Conservation (phyloP, 805 yeast species). For the Metschnikowia dekortorum region DNA sequence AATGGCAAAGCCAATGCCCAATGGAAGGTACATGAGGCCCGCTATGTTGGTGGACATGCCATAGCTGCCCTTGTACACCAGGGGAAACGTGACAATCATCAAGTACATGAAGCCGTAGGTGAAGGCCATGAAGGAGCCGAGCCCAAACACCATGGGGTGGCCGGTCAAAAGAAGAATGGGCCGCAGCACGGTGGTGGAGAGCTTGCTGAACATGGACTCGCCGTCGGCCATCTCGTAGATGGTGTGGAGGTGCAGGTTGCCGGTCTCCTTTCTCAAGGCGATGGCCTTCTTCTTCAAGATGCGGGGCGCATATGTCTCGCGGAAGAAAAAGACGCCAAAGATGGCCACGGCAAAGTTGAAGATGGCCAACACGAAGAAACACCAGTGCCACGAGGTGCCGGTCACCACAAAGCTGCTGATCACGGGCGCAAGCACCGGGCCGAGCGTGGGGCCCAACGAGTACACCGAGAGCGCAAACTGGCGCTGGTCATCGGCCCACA, state of each 20-base stretch:
- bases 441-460: conserved; percentile 60
- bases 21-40: conserved; percentile 57
- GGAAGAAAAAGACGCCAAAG: conserved; percentile 44
- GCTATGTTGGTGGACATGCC: conserved; percentile 45
- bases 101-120: conserved; percentile 64
- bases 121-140: conserved; percentile 63
- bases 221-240: conserved; percentile 57
- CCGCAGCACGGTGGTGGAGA: conserved; percentile 46
- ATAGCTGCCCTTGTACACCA: conserved; percentile 44
- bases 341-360: conserved; percentile 47
- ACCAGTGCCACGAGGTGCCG: conserved; percentile 61
- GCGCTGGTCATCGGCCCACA: conserved; percentile 49
- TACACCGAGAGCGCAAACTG: conserved; percentile 54
- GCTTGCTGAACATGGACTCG: conserved; percentile 37
- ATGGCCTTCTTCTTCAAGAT: conserved; percentile 45
- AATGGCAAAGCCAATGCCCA: conserved; percentile 50
- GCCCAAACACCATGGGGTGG: conserved; percentile 61
- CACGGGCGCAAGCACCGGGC: conserved; percentile 64
- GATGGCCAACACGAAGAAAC: conserved; percentile 55
- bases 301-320: conserved; percentile 59
- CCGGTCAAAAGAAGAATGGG: conserved; percentile 50
- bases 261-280: conserved; percentile 47
- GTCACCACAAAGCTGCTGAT: conserved; percentile 55
- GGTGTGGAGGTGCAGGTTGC: conserved; percentile 54
- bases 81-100: conserved; percentile 57